Conservation (phyloP, 441 rosid genomes). For the Cnidoscolus chayamansa region DNA sequence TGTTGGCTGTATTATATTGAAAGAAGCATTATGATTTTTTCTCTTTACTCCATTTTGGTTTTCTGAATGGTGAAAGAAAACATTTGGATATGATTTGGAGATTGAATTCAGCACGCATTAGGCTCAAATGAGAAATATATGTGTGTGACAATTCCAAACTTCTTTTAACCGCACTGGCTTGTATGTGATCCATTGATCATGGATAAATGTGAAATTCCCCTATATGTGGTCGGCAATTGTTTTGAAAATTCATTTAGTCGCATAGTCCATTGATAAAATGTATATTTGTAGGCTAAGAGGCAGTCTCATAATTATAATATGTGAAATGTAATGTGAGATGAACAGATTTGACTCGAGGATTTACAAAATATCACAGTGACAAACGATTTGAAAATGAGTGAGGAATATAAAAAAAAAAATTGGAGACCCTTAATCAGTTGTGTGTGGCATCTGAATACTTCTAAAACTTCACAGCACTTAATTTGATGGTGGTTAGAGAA, state of each 20-base stretch:
- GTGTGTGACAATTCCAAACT: too few relatives aligned
- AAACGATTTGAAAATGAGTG: too few relatives aligned
- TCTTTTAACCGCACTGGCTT: too few relatives aligned
- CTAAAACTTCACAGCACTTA: too few relatives aligned
- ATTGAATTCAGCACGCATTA: background rate
- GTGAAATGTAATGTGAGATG: background rate
- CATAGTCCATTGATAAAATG: background rate
- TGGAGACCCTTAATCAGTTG: too few relatives aligned
- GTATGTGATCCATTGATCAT: too few relatives aligned
- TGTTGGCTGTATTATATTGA: background rate
- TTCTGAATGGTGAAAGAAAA: background rate
- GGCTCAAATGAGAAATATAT: too few relatives aligned
- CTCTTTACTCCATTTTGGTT: background rate
- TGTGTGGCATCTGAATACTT: too few relatives aligned
- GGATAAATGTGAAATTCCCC: background rate
- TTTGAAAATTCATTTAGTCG: background rate
- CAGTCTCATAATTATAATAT: background rate
- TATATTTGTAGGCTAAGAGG: background rate
- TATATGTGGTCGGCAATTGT: background rate
- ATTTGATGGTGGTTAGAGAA: too few relatives aligned
- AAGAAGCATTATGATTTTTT: background rate
- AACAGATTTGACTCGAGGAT: background rate
- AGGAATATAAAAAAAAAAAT: too few relatives aligned
- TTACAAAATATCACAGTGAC: too few relatives aligned
- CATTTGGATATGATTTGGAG: background rate